phyloP scores from a whole-genome alignment of 495 filamentous ascomycete species.

The Aspergillus sparsus region DNA sequence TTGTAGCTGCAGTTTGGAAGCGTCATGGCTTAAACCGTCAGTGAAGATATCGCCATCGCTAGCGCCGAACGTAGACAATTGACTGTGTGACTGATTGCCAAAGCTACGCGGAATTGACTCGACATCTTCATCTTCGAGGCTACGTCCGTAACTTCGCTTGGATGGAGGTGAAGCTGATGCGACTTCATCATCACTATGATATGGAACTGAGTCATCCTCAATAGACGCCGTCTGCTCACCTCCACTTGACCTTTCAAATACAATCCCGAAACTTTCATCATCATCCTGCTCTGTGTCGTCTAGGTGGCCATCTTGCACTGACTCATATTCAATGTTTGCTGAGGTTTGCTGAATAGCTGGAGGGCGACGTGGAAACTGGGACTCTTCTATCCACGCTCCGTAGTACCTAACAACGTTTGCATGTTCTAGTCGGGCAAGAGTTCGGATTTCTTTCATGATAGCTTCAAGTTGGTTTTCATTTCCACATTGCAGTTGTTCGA shows the following conservation, averaged over 20 bases:
- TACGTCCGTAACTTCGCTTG: constrained; percentile 35
- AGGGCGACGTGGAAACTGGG: constrained; percentile 29
- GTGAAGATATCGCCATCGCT: constrained; percentile 53
- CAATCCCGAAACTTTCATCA: constrained; percentile 44
- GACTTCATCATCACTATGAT: constrained; percentile 28
- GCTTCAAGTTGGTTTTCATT: constrained; percentile 49
- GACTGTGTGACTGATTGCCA: constrained; percentile 30
- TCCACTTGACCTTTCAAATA: constrained; percentile 41
- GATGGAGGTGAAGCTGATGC: constrained; percentile 34
- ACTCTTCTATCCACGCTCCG: constrained; percentile 54
- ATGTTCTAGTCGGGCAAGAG: constrained; percentile 55
- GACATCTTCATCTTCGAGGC: constrained; percentile 38
- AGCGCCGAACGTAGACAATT: constrained; percentile 36
- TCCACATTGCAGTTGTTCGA: constrained; percentile 49
- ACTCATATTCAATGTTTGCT: constrained; percentile 24
- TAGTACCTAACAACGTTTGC: constrained; percentile 57
- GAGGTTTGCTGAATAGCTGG: constrained; percentile 22
- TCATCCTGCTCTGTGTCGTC: constrained; percentile 17
- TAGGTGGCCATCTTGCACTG: constrained; percentile 14
- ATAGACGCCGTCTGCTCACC: constrained; percentile 21
- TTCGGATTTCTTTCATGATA: constrained; percentile 56
- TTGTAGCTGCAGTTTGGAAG: constrained; percentile 40
- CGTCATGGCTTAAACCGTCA: constrained; percentile 48
- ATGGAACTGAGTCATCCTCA: constrained; percentile 23
- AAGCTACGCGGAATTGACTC: constrained; percentile 46